Evolutionary conservation across 768 basidiomycete genomes (phyloP), one percentile per base, ranked within the genome.

Genomic region (Xerocomellus intermedius): DNA sequence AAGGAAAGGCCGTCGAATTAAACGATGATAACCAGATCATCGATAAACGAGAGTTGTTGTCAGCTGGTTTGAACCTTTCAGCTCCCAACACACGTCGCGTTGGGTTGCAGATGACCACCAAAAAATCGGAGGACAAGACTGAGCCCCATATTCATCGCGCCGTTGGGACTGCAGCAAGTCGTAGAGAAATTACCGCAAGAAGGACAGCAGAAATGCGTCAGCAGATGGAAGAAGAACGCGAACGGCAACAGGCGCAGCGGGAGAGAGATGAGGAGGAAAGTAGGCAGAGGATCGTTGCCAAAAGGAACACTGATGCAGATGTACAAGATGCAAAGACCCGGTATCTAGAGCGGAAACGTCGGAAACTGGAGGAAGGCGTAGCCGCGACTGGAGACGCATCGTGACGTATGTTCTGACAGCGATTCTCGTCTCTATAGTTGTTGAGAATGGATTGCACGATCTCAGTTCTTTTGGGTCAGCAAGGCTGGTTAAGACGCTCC

Each of bases 21-120:
- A 98, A 98, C 70, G 96, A 98, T 70, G 95, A 98, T 63, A 95
- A 94, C 63, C 91, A 95, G 69, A 94, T 98, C 43, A 88, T 99
- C 45, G 97, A 99, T 75, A 94, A 95, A 67, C 86, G 95, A 52
- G 91, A 95, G 49, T 76, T 99, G 8, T 77, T 98, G 42, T 83
- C 87, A 21, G 95, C 96, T 5, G 97, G 97, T 2, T 75, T 99
- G 52, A 99, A 99, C 68, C 79, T 98, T 42, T 85, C 91, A 33
- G 82, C 89, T 56, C 84, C 88, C 36, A 89, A 92, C 66, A 92
- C 90, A 6, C 80, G 92, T 53, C 78, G 78, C 48, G 75, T 89
- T n/a, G 85, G 85, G 16, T 66, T 78, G 45, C 76, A 77, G 41
- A 64, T 65, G 36, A 62, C 58, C 13, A 54, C 63, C 12, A 64